Percentiles rank a stretch among this genome's conserved stretches.
Evolutionary conservation across 2,329 filamentous ascomycete species (phyloP).

Genomic region (Penicillium sp.): DNA sequence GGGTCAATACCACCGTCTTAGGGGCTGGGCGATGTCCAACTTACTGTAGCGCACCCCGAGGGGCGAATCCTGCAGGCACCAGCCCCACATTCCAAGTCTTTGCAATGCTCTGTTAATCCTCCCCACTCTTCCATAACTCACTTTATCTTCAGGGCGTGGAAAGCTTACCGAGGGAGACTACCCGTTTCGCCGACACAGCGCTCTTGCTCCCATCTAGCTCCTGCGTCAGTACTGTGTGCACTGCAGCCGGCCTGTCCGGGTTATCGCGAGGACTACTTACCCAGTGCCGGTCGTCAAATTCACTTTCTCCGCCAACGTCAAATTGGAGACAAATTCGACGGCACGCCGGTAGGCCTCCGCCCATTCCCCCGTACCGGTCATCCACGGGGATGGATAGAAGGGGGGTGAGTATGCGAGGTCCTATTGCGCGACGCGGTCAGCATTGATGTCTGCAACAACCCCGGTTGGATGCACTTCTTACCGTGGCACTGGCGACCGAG

Average conservation of each 20-base stretch:
- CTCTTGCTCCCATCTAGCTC: constrained; percentile 61
- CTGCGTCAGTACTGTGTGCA: constrained; percentile 7
- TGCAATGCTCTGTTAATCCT: constrained; percentile 3
- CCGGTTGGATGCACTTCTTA: constrained; percentile 19
- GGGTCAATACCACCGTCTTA: too few relatives aligned
- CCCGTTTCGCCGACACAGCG: constrained; percentile 72
- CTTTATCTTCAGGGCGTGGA: not conserved
- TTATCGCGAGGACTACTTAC: constrained; percentile 47
- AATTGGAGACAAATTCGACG: constrained; percentile 72
- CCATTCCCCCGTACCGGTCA: constrained; percentile 71
- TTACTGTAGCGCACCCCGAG: constrained; percentile 69
- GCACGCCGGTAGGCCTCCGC: constrained; percentile 72
- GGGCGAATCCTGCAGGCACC: constrained; percentile 87
- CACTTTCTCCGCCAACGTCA: constrained; percentile 86
- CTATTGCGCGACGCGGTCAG: constrained; percentile 19
- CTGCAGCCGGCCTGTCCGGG: too few relatives aligned
- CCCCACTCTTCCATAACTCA: constrained; percentile 3
- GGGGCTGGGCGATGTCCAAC: constrained; percentile 21
- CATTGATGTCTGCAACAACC: not conserved
- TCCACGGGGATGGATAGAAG: constrained; percentile 85
- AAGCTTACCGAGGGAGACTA: constrained; percentile 41
- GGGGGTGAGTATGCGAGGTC: constrained; percentile 55
- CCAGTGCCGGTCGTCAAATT: constrained; percentile 90
- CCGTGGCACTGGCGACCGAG: constrained; percentile 34
- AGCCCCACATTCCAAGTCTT: constrained; percentile 58